These are phyloP conservation scores for Leccinellum luteum DNA, from an alignment of 768 basidiomycete species.

Conservation along the genomic window DNA sequence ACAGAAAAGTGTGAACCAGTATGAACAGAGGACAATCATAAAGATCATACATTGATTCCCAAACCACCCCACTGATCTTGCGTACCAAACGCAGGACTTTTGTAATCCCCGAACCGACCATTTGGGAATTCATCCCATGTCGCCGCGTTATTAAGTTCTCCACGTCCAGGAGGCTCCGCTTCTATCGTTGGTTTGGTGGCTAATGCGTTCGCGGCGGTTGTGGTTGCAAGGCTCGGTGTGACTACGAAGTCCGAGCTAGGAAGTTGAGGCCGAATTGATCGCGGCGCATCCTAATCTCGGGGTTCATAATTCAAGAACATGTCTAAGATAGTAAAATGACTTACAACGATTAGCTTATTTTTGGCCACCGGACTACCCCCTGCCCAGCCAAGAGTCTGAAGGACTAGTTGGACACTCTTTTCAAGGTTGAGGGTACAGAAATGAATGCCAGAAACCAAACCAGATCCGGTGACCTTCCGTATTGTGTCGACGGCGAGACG, in stretches of 20 bases:
- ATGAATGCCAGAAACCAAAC: constrained; percentile 73
- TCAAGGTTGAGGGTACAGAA: constrained; percentile 98
- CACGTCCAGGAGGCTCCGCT: constrained; percentile 56
- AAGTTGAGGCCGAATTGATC: constrained; percentile 28
- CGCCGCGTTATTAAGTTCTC: constrained; percentile 72
- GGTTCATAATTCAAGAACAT: constrained; percentile 1
- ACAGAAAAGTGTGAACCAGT: background rate
- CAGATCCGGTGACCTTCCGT: constrained; percentile 49
- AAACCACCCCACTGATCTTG: constrained; percentile 77
- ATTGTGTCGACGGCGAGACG: constrained; percentile 82
- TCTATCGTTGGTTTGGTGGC: constrained; percentile 47
- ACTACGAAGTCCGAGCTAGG: constrained; percentile 44
- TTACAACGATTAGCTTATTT: constrained; percentile 70
- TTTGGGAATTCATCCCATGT: constrained; percentile 98
- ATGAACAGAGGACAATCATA: background rate
- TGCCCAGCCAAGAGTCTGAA: constrained; percentile 79
- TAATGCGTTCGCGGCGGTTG: constrained; percentile 56
- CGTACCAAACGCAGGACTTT: constrained; percentile 92
- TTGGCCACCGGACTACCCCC: constrained; percentile 39
- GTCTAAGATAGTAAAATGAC: constrained; percentile 10
- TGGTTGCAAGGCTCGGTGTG: constrained; percentile 63
- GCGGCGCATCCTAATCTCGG: constrained; percentile 38
- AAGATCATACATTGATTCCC: constrained; percentile 48
- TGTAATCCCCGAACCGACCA: constrained; percentile 95
- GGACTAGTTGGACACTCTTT: constrained; percentile 84